Base-by-base conservation (phyloP, 805 yeast species). In the Cyberlindnera petersonii region DNA sequence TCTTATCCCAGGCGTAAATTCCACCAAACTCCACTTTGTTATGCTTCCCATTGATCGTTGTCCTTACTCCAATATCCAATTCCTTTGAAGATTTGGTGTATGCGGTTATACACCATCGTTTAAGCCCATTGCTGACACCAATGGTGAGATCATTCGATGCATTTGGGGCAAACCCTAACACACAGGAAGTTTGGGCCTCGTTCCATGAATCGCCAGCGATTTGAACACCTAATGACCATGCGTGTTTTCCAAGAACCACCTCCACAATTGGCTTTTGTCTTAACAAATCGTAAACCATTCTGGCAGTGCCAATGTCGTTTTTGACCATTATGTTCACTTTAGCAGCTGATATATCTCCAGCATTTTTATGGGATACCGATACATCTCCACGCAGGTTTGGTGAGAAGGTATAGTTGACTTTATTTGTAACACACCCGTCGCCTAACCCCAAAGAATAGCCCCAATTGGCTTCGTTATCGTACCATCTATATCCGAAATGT, bases 371-470 rank as follows among this genome's bases (percentile, higher is more conserved):
- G 3, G 26, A 17, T 4, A 37, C 6, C 4, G 24, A 17, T 4
- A 24, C 15, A 23, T 41, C 41, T 7, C 34, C 33, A n/a, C 39
- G 32, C 5, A 33, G 11, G 5, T 17, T 5, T 15, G 24, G 30
- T 9, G 26, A 6, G 19, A 36, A 22, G 2, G 26, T n/a, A 15
- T 37, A 41, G 13, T 41, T 39, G 14, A 41, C 26, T n/a, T 36
- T 41, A 11, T 41, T 28, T 8, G 18, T 26, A 4, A 41, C 36
- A 1, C 15, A 28, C 2, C 36, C 33, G 9, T 21, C 20, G 3
- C 41, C 28, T 3, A 41, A 3, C 3, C 35, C 41, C 18, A 41
- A 14, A 4, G 35, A 33, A 14, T 41, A 41, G 8, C 44, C 40
- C 38, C 41, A 41, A 2, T 30, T 18, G n/a, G 18, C 4, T 5